Base-by-base conservation (phyloP, 495 filamentous ascomycete genomes). In the Daldinia decipiens region DNA sequence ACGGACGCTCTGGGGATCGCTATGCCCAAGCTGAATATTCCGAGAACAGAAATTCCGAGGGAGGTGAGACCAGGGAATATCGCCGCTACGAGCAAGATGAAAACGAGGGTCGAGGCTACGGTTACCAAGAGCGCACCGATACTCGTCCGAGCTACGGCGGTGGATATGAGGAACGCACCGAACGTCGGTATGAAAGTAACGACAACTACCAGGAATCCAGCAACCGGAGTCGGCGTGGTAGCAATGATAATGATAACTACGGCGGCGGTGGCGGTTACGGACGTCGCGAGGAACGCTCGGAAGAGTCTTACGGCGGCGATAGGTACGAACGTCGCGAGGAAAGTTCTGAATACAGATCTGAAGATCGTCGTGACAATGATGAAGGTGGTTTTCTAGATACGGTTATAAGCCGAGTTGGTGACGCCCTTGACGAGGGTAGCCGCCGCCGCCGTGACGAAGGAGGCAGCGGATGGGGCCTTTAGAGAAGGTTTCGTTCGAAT, bases 21-120 rank as follows among this genome's bases (percentile, higher is more conserved):
- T 85, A 86, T 63, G 84, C 81, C 32, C 82, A 86, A 64, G 81
- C 84, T 32, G 72, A 84, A 73, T 79, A 81, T 64, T 78, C 74
- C 11, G 71, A 83, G 67, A 84, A 79, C 12, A 75, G 76, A 38
- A 80, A 82, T 59, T 74, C 79, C 31, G 74, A 75, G 32, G 85
- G 84, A 45, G 82, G 79, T 47, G 75, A 79, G 29, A 75, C 78
- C 59, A 79, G 79, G 34, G 80, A 86, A 62, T 86, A 86, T 65
- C 72, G 67, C 32, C 80, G 79, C 55, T 78, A 79, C 61, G 82
- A 82, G 59, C 80, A 80, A 73, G 67, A 79, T 7, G 71, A 80
- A 3, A 68, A 80, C 39, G 64, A 73, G n/a, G 74, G 79, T 56
- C 66, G 76, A 34, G 72, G 77, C 39, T 80, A 79, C 68, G 74